Evolutionary conservation across 495 filamentous ascomycete genomes (phyloP).

Genomic region (Hamigera avellanea): DNA sequence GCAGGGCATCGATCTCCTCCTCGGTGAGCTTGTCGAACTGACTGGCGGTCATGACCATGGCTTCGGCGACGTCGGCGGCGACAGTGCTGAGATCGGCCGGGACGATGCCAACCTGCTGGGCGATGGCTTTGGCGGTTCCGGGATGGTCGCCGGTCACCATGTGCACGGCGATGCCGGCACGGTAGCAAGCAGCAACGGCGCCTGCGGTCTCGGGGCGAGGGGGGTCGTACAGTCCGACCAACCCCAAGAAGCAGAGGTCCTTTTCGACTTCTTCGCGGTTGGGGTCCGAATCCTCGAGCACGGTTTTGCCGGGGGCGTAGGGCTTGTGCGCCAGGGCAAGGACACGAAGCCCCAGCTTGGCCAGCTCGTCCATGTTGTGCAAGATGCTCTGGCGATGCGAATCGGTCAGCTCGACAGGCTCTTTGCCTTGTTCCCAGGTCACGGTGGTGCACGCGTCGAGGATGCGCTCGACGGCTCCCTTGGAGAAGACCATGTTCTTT

Average conservation of each 20-base stretch:
- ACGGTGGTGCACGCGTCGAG: conserved; percentile 45
- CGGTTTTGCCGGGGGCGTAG: conserved; percentile 9
- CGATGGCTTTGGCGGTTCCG: conserved; percentile 64
- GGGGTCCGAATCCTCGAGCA: conserved; percentile 5
- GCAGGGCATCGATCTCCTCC: conserved; percentile 44
- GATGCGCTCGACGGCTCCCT: conserved; percentile 61
- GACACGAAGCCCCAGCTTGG: conserved; percentile 44
- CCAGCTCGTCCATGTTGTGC: conserved; percentile 42
- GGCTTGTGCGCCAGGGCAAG: conserved; percentile 40
- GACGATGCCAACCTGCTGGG: conserved; percentile 64
- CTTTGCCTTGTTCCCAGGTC: conserved; percentile 34
- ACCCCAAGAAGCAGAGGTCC: conserved; percentile 50
- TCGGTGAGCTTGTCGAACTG: conserved; percentile 53
- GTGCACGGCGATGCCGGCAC: conserved; percentile 64
- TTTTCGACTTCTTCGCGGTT: conserved; percentile 9
- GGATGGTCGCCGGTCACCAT: conserved; percentile 77
- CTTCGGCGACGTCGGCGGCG: conserved; percentile 34
- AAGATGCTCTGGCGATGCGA: conserved; percentile 29
- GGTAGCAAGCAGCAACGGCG: conserved; percentile 51
- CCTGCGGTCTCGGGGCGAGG: conserved; percentile 57
- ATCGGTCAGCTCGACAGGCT: conserved; percentile 21
- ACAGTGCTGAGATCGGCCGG: conserved; percentile 43
- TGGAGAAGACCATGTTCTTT: conserved; percentile 40
- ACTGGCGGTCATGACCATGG: conserved; percentile 49
- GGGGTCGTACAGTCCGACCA: conserved; percentile 67